phyloP scores from a whole-genome alignment of 2,329 filamentous ascomycete genomes.

The Pyricularia sp. region DNA sequence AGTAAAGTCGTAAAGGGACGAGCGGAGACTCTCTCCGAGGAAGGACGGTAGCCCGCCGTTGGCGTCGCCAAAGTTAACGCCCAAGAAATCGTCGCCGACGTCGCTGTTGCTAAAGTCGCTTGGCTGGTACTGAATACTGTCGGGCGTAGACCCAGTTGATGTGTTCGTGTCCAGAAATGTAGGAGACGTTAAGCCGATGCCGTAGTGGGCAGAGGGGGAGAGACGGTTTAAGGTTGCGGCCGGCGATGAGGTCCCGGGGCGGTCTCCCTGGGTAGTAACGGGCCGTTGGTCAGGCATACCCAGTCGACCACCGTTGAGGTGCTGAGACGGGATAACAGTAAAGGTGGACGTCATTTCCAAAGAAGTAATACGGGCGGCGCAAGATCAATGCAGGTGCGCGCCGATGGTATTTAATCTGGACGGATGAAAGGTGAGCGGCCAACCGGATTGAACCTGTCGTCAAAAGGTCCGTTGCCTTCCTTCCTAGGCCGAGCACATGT shows the following conservation, averaged over 20 bases:
- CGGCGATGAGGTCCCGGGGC: not conserved
- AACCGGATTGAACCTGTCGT: not conserved
- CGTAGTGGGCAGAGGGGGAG: slow-evolving; percentile 30
- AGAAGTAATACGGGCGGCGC: not conserved
- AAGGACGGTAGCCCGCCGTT: slow-evolving; percentile 35
- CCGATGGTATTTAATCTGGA: not conserved
- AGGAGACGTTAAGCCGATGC: slow-evolving; percentile 30
- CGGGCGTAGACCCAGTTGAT: slow-evolving; percentile 39
- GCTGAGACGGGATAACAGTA: slow-evolving; percentile 16
- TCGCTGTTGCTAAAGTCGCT: slow-evolving; percentile 39
- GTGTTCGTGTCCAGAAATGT: slow-evolving; percentile 29
- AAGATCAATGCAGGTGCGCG: not conserved
- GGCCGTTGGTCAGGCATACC: slow-evolving; percentile 14
- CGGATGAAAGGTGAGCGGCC: not conserved
- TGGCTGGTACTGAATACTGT: slow-evolving; percentile 35
- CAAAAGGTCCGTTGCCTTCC: not conserved
- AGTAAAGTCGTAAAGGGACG: not conserved
- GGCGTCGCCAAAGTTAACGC: slow-evolving; percentile 30
- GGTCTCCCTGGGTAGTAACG: slow-evolving; percentile 7
- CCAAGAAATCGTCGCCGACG: slow-evolving; percentile 38
- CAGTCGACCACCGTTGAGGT: slow-evolving; percentile 13
- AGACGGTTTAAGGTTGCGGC: slow-evolving; percentile 24
- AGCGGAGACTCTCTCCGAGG: slow-evolving; percentile 23
- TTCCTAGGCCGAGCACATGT: not conserved
- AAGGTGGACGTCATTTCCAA: slow-evolving; percentile 13